Conservation (phyloP, 208 protist genomes). For the Acanthamoeba sp. region DNA sequence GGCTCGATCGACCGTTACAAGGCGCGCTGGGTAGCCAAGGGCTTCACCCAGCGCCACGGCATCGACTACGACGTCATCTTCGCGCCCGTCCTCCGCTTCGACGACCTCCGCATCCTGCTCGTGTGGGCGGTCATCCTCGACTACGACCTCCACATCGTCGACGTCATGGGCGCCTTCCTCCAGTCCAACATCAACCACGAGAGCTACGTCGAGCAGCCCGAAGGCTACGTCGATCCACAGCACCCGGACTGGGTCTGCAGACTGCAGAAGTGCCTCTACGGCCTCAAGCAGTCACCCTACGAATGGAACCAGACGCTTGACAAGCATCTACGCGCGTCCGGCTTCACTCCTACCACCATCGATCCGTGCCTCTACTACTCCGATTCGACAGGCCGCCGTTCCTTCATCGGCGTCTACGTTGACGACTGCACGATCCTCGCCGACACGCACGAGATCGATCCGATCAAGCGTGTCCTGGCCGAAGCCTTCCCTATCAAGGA, state of each 20-base stretch:
- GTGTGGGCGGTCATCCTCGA: not conserved
- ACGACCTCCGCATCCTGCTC: not conserved
- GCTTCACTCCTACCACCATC: not conserved
- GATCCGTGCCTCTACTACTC: conserved; percentile 17
- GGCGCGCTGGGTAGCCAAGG: conserved; percentile 4
- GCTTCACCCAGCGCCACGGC: not conserved
- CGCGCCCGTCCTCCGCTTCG: not conserved
- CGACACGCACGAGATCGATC: not conserved
- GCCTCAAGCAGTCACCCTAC: no score
- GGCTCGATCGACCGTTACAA: conserved; percentile 28
- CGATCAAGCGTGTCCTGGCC: not conserved
- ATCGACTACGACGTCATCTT: conserved; percentile 50
- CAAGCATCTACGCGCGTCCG: no score
- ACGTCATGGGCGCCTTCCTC: conserved; percentile 27
- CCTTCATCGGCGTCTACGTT: conserved; percentile 1
- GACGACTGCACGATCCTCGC: not conserved
- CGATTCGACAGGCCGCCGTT: not conserved
- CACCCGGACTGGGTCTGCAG: no score
- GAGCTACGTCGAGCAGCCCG: not conserved
- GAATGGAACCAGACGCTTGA: no score
- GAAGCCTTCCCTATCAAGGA: conserved; percentile 4
- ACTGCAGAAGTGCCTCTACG: no score
- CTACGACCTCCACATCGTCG: conserved; percentile 5
- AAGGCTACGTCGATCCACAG: conserved; percentile 39
- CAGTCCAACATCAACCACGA: not conserved